Conservation (phyloP, 2,329 filamentous ascomycete genomes). For the Fusarium poae region DNA sequence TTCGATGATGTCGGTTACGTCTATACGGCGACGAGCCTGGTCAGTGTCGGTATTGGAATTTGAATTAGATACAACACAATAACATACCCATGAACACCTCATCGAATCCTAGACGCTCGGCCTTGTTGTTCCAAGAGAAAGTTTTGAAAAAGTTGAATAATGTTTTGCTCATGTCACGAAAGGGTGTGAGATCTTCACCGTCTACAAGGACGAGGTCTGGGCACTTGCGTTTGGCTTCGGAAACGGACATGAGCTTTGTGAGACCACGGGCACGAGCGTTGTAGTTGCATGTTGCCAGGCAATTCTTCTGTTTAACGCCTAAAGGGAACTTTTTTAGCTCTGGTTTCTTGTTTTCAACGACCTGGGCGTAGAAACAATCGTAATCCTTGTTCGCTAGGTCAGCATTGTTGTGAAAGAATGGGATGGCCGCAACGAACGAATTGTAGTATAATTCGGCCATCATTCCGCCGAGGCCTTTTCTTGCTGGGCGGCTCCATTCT, state of each 20-base stretch:
- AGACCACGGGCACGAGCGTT: constrained; percentile 81
- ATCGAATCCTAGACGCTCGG: constrained; percentile 89
- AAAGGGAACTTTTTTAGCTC: constrained; percentile 78
- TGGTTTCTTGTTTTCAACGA: constrained; percentile 85
- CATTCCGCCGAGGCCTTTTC: constrained; percentile 62
- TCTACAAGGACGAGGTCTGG: constrained; percentile 88
- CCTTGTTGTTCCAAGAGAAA: constrained; percentile 82
- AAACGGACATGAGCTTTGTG: constrained; percentile 86
- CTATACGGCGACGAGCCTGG: constrained; percentile 58
- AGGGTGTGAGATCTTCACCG: constrained; percentile 87
- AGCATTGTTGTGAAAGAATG: constrained; percentile 4
- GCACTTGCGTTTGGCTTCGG: constrained; percentile 82
- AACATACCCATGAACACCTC: constrained; percentile 73
- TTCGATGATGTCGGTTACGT: constrained; percentile 87
- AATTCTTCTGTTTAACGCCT: constrained; percentile 92
- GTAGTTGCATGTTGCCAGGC: constrained; percentile 94
- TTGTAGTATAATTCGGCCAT: constrained; percentile 80
- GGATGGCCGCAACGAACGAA: constrained; percentile 70
- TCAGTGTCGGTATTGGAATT: constrained; percentile 4
- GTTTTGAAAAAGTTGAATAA: constrained; percentile 79
- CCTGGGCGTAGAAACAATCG: constrained; percentile 95
- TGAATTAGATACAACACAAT: background rate
- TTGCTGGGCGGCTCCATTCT: constrained; percentile 51
- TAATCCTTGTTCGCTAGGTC: constrained; percentile 68
- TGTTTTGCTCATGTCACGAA: constrained; percentile 86